Conservation (phyloP, 2,329 filamentous ascomycete species). For the Phaeomoniella chlamydospora region DNA sequence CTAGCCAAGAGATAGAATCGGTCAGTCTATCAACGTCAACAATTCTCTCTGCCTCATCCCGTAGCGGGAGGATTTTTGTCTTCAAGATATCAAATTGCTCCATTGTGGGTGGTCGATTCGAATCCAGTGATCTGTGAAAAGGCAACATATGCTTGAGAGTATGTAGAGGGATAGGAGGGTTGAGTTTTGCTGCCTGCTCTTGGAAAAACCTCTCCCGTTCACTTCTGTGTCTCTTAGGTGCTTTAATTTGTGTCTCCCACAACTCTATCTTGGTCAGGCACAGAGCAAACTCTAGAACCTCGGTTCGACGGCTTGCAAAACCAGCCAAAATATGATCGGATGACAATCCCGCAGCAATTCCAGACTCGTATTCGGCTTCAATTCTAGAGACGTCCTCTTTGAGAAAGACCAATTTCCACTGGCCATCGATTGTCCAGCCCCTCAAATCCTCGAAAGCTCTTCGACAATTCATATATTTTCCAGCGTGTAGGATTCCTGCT, state of each 20-base stretch:
- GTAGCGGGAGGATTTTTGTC: constrained; percentile 12
- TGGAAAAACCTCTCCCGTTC: constrained; percentile 16
- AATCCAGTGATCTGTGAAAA: constrained; percentile 21
- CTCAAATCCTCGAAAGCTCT: not conserved
- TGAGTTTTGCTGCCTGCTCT: constrained; percentile 19
- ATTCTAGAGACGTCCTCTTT: constrained; percentile 1
- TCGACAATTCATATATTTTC: not conserved
- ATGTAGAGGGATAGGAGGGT: constrained; percentile 18
- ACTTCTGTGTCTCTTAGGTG: constrained; percentile 18
- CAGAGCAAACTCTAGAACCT: not conserved
- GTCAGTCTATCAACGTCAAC: constrained; percentile 7
- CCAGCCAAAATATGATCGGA: not conserved
- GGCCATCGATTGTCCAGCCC: not conserved
- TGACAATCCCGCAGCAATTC: not conserved
- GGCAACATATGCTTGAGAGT: constrained; percentile 22
- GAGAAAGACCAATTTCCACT: not conserved
- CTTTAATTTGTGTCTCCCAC: constrained; percentile 4
- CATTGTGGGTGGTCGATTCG: constrained; percentile 14
- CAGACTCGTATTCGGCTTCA: not conserved
- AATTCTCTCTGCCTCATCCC: constrained; percentile 11
- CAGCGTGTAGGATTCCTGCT: not conserved
- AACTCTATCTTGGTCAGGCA: constrained; percentile 4
- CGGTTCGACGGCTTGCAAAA: not conserved
- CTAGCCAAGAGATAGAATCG: constrained; percentile 1
- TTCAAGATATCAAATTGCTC: constrained; percentile 14